These are phyloP conservation scores for Nemania sp. DNA, from an alignment of 2,329 filamentous ascomycete genomes.

Conservation along the genomic window DNA sequence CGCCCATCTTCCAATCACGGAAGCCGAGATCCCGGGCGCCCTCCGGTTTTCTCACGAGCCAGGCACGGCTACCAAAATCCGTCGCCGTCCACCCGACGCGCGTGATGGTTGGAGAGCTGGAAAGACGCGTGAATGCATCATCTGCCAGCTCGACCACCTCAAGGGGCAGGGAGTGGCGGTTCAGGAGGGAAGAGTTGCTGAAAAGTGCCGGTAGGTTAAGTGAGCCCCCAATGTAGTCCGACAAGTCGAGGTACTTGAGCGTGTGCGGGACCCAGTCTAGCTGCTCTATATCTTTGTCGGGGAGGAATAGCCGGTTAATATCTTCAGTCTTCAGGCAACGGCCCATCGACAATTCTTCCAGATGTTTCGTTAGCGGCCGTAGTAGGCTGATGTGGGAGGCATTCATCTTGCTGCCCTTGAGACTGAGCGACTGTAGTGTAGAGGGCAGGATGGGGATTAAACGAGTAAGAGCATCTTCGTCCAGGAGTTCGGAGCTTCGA, in stretches of 20 bases:
- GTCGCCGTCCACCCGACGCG: slow-evolving; percentile 71
- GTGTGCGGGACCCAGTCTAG: slow-evolving; percentile 58
- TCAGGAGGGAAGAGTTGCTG: slow-evolving; percentile 59
- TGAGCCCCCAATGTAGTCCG: slow-evolving; percentile 67
- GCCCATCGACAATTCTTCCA: slow-evolving; percentile 78
- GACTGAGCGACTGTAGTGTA: slow-evolving; percentile 72
- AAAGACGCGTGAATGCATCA: slow-evolving; percentile 67
- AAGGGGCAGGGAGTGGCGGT: slow-evolving; percentile 65
- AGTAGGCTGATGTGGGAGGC: slow-evolving; percentile 66
- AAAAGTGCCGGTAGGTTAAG: slow-evolving; percentile 62
- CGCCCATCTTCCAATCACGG: slow-evolving; percentile 81
- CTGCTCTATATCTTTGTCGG: slow-evolving; percentile 48
- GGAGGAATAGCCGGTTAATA: slow-evolving; percentile 67
- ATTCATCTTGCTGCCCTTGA: slow-evolving; percentile 75
- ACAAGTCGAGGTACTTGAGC: slow-evolving; percentile 77
- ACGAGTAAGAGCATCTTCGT: slow-evolving; percentile 64
- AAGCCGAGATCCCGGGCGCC: slow-evolving; percentile 58
- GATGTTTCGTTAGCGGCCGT: slow-evolving; percentile 67
- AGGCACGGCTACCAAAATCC: slow-evolving; percentile 67
- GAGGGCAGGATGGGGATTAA: slow-evolving; percentile 69
- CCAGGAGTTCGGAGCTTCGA: slow-evolving; percentile 72
- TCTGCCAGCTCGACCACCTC: slow-evolving; percentile 77
- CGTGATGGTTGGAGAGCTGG: slow-evolving; percentile 65
- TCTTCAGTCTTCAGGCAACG: slow-evolving; percentile 68
- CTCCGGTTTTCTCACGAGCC: slow-evolving; percentile 59